Conservation (phyloP, 2,329 filamentous ascomycete genomes). For the Fusarium caatingaense region DNA sequence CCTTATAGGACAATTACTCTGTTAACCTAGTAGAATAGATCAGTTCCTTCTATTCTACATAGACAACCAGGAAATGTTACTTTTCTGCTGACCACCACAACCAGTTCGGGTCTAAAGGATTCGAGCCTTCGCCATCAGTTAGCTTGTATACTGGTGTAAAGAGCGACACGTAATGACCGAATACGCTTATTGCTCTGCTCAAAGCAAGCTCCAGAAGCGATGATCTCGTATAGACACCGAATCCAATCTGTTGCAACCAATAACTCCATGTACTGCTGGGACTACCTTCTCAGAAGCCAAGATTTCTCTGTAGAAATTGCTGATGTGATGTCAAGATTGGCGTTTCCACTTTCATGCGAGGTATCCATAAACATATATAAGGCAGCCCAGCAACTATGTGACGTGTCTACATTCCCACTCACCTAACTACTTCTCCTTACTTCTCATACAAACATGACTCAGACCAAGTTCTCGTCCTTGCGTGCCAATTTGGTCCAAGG, state of each 20-base stretch:
- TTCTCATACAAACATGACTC: conserved; percentile 23
- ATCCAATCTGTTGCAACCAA: neutral
- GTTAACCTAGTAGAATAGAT: neutral
- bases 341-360: neutral
- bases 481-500: conserved; percentile 41
- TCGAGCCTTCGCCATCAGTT: neutral
- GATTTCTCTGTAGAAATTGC: neutral
- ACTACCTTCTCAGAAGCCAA: neutral
- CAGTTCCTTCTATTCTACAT: neutral
- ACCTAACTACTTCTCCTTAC: neutral
- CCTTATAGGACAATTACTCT: neutral
- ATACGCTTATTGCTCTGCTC: neutral
- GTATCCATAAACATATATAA: conserved; percentile 14
- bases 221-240: neutral
- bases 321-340: neutral
- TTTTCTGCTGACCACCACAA: neutral
- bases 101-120: neutral
- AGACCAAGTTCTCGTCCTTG: conserved; percentile 31
- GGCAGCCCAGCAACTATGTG: neutral
- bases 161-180: neutral
- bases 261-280: neutral
- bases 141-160: neutral
- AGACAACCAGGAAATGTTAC: neutral
- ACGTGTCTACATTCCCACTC: neutral
- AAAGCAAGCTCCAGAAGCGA: neutral